Base-by-base conservation (phyloP, 2,329 filamentous ascomycete genomes). In the Elsinoe arachidis region DNA sequence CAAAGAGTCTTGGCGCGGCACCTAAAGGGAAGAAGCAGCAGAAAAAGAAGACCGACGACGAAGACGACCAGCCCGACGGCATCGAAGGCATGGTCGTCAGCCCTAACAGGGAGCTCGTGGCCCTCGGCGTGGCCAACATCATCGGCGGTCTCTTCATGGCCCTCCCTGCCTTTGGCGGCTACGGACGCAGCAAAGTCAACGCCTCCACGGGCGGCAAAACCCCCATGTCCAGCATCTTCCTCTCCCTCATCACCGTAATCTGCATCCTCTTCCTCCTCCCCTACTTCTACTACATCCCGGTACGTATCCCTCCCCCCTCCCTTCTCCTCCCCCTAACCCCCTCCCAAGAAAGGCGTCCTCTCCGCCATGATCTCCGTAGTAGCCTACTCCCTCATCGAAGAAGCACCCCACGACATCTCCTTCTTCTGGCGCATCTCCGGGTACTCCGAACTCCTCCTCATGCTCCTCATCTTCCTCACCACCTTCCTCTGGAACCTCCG, bases 401-500 rank as follows among this genome's bases (percentile, higher is more conserved):
- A 99, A 76, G 90, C 89, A 11, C 93, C 93, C 0, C 87, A 93
- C 66, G 93, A 99, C 70, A 83, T 99, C 61, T 77, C 80, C 51
- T 99, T 97, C 78, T 99, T 97, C 76, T 73, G 88, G 58, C 82
- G 80, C 54, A 92, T 99, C 60, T 82, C 84, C 30, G 92, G 91
- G 58, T 96, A 87, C 83, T 85, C 83, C 1, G 93, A 97, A 67
- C 78, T 99, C 1, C 78, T 80, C 1, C 82, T 97, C 37, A 97
- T 99, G 91, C 73, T 83, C 17, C 80, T 93, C 60, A 97, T 99
- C 68, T 93, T 97, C 69, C 72, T 90, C 26, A 83, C 91, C 15
- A 99, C 93, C 30, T 89, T 97, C 60, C 92, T 97, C 73, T 97
- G 95, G 78, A 96, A 92, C 1, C 80, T 99, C 7, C 89, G 92